Evolutionary conservation across 192 early-diverging fungal species (phyloP), one percentile per base, ranked within the genome.

Genomic region (Chytriomyces confervae): DNA sequence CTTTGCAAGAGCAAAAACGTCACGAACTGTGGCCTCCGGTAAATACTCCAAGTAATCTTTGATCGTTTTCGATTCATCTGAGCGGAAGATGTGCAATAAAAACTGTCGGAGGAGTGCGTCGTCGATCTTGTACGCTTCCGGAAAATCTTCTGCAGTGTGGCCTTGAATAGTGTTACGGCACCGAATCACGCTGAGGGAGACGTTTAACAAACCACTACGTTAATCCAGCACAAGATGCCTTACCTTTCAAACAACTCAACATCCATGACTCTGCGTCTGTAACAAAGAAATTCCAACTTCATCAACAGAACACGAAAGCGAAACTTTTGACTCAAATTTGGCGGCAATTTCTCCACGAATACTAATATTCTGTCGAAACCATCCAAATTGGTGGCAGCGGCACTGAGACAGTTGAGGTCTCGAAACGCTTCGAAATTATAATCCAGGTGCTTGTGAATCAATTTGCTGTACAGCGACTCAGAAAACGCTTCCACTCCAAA

Each of bases 211-310:
- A 23, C 8, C 10, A 27, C 13, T n/a, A 60, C 36, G 43, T n/a
- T 5, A 27, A 10, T n/a, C 5, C 13, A 6, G 20, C 9, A 8
- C 10, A 46, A 68, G 5, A 24, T 20, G 11, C 13, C 69, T 53
- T 3, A 70, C 69, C 69, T 70, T 53, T 57, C 51, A 57, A 70
- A 70, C 47, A 50, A 57, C 9, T 16, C 69, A n/a, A 70, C 50
- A 53, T 70, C 69, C 24, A 23, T 53, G 3, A n/a, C 20, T 7
- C 27, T 49, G 7, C 23, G 16, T 24, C 27, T 53, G 5, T 11
- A 5, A 8, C 50, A 29, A 4, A 44, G 10, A 29, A 27, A 53
- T 57, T 70, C 9, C 20, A 70, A 51, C 9, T 44, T 16, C 36
- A 16, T 13, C 9, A 70, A 70, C 13, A 70, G 49, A 70, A 70